Evolutionary conservation across 352 stramenopile species (phyloP), one percentile per base, ranked within the genome.

Genomic region (Globisporangium parvum): DNA sequence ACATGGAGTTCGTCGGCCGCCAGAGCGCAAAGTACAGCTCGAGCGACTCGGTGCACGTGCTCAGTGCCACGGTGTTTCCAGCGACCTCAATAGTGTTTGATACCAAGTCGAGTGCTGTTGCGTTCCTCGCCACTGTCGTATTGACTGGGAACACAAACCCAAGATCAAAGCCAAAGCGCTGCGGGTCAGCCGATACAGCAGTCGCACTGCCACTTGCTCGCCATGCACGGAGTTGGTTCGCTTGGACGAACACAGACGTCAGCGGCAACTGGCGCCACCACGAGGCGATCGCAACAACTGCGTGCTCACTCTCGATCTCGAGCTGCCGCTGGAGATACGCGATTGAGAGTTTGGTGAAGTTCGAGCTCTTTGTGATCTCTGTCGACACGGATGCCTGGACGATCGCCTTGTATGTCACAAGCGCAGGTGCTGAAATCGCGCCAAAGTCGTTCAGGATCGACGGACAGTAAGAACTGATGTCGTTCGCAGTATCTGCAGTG

Each of bases 111-210:
- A 18, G 33, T 8, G 37, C 26, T 8, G 67, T 61, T 0, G 64
- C 72, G 31, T 59, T 62, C 44, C 75, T 60, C 21, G 57, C 9
- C 0, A 84, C 55, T 2, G 15, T 28, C 0, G 24, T 41, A 21
- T 67, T 67, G 28, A 47, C 60, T 21, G 66, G 57, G 18, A 89
- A 71, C 0, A 89, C 73, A 17, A 61, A 64, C 0, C 61, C 56
- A 17, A 89, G 55, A 11, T 62, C 69, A 44, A 65, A 89, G 20
- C 72, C 78, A 24, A 86, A 80, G 10, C 65, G 58, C 1, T 76
- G 51, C 0, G 71, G 70, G 14, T 88, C 70, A 24, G 49, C 40
- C 0, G 57, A 60, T 8, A 64, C 52, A 20, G 60, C 37, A 5
- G 47, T 1, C 20, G 41, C 41, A 47, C 10, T 37, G 0, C 59